Conservation (phyloP, 2,329 filamentous ascomycete species). For the Geosmithia morbida region DNA sequence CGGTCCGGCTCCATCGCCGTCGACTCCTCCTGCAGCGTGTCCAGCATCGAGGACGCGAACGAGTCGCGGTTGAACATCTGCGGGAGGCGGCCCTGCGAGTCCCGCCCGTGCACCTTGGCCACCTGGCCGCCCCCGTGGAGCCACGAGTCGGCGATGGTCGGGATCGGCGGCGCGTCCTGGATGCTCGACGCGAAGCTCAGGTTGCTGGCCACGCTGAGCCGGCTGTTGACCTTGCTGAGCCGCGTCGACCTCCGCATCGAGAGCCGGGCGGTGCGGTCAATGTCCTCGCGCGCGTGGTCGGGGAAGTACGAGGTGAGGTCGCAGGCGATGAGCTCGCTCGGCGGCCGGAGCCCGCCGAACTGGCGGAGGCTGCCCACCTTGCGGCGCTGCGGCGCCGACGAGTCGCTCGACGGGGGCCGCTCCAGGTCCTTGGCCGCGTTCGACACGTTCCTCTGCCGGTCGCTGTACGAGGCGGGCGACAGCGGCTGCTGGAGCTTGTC, state of each 20-base stretch:
- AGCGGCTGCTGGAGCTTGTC: slow-evolving; percentile 70
- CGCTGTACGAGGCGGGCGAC: slow-evolving; percentile 62
- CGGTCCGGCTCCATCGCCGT: slow-evolving; percentile 65
- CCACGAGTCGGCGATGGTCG: slow-evolving; percentile 91
- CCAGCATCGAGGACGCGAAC: slow-evolving; percentile 74
- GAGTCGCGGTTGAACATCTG: slow-evolving; percentile 60
- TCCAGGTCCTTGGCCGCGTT: slow-evolving; percentile 44
- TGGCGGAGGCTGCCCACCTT: slow-evolving; percentile 48
- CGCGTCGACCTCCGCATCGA: slow-evolving; percentile 84
- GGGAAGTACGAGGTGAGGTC: slow-evolving; percentile 96
- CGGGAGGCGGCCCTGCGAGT: slow-evolving; percentile 31
- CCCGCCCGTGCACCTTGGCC: slow-evolving; percentile 23
- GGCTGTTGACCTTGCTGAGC: slow-evolving; percentile 82
- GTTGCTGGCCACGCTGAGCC: slow-evolving; percentile 86
- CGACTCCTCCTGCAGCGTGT: slow-evolving; percentile 84
- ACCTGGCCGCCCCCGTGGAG: slow-evolving; percentile 35
- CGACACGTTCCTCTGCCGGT: slow-evolving; percentile 53
- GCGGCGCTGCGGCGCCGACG: slow-evolving; percentile 23
- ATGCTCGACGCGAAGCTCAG: slow-evolving; percentile 85
- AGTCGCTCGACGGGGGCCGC: slow-evolving; percentile 35
- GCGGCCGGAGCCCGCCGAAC: slow-evolving; percentile 84
- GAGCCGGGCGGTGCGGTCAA: slow-evolving; percentile 87
- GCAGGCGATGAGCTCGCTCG: slow-evolving; percentile 93
- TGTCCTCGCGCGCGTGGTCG: slow-evolving; percentile 83
- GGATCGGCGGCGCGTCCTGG: slow-evolving; percentile 85